Percentiles rank a stretch among this genome's conserved stretches.
Evolutionary conservation across 1,284 basidiomycete genomes (phyloP).

Genomic region (Leccinum griseonigrum): DNA sequence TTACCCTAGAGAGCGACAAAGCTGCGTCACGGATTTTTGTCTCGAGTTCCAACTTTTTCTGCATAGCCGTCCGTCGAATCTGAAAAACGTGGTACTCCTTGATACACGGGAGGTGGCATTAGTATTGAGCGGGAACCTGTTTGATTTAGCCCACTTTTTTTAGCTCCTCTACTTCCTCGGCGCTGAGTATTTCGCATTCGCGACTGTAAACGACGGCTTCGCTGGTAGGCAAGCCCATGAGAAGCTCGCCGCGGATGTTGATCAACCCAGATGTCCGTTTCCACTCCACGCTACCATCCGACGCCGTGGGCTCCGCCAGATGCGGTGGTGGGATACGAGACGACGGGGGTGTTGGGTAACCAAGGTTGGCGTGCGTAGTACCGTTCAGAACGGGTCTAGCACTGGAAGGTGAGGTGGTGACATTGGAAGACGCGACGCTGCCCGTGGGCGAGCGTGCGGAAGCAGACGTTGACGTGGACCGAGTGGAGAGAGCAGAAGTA

Average conservation of each 20-base stretch:
- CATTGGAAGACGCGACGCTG: slow-evolving; percentile 27
- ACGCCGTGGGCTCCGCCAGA: slow-evolving; percentile 29
- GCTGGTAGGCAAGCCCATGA: slow-evolving; percentile 80
- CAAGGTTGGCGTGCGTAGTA: neutral
- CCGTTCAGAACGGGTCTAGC: slow-evolving; percentile 26
- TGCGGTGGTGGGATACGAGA: slow-evolving; percentile 31
- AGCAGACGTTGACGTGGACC: slow-evolving; percentile 12
- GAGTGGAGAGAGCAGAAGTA: slow-evolving; percentile 26
- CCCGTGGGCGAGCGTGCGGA: slow-evolving; percentile 20
- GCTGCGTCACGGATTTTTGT: slow-evolving; percentile 82
- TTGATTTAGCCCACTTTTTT: slow-evolving; percentile 65
- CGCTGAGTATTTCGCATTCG: slow-evolving; percentile 68
- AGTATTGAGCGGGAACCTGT: neutral
- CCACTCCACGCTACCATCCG: slow-evolving; percentile 34
- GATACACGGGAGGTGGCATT: neutral
- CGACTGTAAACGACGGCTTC: slow-evolving; percentile 85
- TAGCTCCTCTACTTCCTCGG: slow-evolving; percentile 88
- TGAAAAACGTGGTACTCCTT: slow-evolving; percentile 71
- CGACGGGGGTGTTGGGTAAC: slow-evolving; percentile 44
- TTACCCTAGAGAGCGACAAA: slow-evolving; percentile 63
- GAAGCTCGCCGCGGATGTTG: slow-evolving; percentile 70
- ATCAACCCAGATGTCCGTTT: slow-evolving; percentile 43
- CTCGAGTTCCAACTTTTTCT: slow-evolving; percentile 70
- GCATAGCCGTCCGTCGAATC: slow-evolving; percentile 57
- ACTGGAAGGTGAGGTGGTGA: slow-evolving; percentile 28